Percentiles rank a stretch among this genome's conserved stretches.
Evolutionary conservation across 1,139 yeast genomes (phyloP).

Genomic region (Candida tropicalis): DNA sequence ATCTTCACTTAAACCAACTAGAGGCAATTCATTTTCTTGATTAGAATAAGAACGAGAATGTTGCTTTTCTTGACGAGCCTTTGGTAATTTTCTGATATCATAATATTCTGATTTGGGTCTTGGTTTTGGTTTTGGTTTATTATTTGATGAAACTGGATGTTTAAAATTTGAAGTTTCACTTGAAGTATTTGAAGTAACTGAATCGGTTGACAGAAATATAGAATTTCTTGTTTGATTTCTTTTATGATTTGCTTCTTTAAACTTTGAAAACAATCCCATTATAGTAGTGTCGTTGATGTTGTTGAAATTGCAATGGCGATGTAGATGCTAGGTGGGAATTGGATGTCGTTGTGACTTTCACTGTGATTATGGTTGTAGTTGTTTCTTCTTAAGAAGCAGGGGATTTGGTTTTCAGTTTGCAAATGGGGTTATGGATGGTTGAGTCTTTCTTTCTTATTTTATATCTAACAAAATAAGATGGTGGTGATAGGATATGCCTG

Average conservation of each 20-base stretch:
- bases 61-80: not conserved
- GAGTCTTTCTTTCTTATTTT: no score
- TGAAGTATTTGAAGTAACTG: slow-evolving; percentile 39
- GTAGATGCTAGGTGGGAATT: no score
- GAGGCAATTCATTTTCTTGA: slow-evolving; percentile 5
- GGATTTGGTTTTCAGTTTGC: no score
- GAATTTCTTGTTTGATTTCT: slow-evolving; percentile 18
- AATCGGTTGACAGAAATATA: slow-evolving; percentile 33
- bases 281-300: not conserved
- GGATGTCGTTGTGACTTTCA: no score
- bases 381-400: no score
- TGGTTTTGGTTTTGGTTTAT: slow-evolving; percentile 8
- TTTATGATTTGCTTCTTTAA: slow-evolving; percentile 16
- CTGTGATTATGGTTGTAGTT: no score
- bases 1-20: not conserved
- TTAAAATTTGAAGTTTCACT: slow-evolving; percentile 23
- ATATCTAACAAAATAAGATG: no score
- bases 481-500: no score
- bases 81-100: not conserved
- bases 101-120: slow-evolving; percentile 1
- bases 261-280: slow-evolving; percentile 26
- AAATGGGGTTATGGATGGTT: no score
- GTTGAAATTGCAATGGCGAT: not conserved
- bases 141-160: slow-evolving; percentile 11
- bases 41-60: not conserved